phyloP scores from a whole-genome alignment of 805 yeast species.

The Pichia sporocuriosa region DNA sequence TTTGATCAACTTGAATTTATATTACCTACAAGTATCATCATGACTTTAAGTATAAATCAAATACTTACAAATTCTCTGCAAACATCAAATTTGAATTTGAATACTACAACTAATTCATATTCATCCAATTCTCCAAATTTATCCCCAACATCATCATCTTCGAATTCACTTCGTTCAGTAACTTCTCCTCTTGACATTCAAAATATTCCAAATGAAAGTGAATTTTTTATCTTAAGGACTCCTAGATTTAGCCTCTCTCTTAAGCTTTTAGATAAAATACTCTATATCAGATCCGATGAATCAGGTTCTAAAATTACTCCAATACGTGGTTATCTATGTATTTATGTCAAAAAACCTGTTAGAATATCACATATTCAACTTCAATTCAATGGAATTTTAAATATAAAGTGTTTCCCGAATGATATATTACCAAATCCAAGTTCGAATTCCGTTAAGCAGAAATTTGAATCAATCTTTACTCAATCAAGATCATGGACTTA shows the following conservation, averaged over 20 bases:
- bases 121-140: neutral
- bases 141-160: neutral
- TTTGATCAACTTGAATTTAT: no score
- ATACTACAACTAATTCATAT: neutral
- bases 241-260: slow-evolving; percentile 6
- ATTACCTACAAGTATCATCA: no score
- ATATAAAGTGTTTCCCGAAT: slow-evolving; percentile 5
- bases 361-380: slow-evolving; percentile 12
- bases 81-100: no score
- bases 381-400: slow-evolving; percentile 14
- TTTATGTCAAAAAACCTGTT: slow-evolving; percentile 15
- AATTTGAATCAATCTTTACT: neutral
- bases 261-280: slow-evolving; percentile 11
- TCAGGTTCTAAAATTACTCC: slow-evolving; percentile 11
- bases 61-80: no score
- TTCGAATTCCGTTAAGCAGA: neutral
- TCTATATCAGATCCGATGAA: slow-evolving; percentile 11
- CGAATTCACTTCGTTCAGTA: slow-evolving; percentile 1
- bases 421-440: slow-evolving; percentile 1
- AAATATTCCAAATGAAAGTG: slow-evolving; percentile 6
- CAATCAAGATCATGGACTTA: slow-evolving; percentile 12
- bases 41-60: no score
- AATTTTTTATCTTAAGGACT: slow-evolving; percentile 1
- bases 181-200: slow-evolving; percentile 2
- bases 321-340: slow-evolving; percentile 19